Conservation (phyloP, 2,329 filamentous ascomycete genomes). For the Fusarium sp. region DNA sequence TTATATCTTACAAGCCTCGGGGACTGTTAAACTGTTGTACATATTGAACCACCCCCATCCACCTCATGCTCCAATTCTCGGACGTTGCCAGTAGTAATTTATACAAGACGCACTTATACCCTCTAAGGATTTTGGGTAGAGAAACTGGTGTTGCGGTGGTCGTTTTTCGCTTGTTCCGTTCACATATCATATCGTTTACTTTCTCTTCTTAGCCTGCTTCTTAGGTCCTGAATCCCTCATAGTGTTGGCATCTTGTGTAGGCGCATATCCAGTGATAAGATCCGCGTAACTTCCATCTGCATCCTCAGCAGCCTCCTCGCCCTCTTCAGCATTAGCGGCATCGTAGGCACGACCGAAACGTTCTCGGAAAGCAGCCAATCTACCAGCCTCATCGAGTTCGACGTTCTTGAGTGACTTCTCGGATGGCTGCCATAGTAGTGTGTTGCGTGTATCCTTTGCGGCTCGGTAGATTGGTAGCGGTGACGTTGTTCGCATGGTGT, state of each 20-base stretch:
- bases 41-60: constrained; percentile 47
- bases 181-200: constrained; percentile 49
- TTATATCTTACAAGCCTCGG: constrained; percentile 54
- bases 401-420: constrained; percentile 85
- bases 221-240: constrained; percentile 54
- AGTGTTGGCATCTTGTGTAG: constrained; percentile 50
- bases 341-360: constrained; percentile 90
- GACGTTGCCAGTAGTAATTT: constrained; percentile 32
- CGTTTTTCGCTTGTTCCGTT: neutral
- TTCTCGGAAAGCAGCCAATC: constrained; percentile 84
- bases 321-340: constrained; percentile 56
- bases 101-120: constrained; percentile 38
- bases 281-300: constrained; percentile 54
- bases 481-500: constrained; percentile 80
- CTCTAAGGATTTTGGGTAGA: neutral
- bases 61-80: constrained; percentile 33
- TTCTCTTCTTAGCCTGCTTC: constrained; percentile 62
- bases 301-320: constrained; percentile 40
- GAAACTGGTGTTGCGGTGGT: neutral
- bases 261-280: constrained; percentile 64
- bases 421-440: constrained; percentile 89
- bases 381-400: constrained; percentile 94
- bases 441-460: constrained; percentile 88
- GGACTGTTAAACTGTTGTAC: constrained; percentile 51
- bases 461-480: constrained; percentile 70